Conservation (phyloP, 257 asterid genomes). For the Voacanga thouarsii region DNA sequence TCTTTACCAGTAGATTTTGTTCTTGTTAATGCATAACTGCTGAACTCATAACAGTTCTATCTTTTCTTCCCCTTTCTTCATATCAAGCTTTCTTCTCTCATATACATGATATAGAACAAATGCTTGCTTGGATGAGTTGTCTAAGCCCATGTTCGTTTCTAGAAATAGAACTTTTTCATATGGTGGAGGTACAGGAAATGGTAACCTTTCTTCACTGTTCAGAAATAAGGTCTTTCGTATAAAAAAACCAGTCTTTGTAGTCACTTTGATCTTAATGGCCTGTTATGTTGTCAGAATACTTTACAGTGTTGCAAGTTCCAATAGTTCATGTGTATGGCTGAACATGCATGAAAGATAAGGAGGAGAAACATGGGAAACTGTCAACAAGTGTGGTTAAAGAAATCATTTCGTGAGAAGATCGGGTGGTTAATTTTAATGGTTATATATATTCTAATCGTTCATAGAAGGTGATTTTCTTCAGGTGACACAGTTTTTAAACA, state of each 20-base stretch:
- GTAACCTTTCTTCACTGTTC: neutral
- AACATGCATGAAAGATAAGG: slow-evolving; percentile 34
- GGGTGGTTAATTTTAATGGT: neutral
- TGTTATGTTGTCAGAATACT: slow-evolving; percentile 3
- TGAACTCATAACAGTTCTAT: neutral
- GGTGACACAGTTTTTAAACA: neutral
- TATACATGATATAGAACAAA: neutral
- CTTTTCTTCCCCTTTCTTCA: neutral
- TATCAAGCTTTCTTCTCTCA: neutral
- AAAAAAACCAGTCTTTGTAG: neutral
- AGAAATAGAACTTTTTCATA: slow-evolving; percentile 12
- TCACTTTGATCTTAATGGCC: neutral
- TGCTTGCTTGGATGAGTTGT: slow-evolving; percentile 11
- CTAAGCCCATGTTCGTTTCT: slow-evolving; percentile 4
- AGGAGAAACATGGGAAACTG: slow-evolving; percentile 37
- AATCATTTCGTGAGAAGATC: slow-evolving; percentile 7
- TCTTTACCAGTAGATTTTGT: neutral
- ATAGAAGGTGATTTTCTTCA: neutral
- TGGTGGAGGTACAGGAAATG: slow-evolving; percentile 5
- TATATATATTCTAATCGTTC: neutral
- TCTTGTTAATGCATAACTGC: neutral
- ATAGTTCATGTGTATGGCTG: slow-evolving; percentile 31
- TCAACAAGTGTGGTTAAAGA: slow-evolving; percentile 31
- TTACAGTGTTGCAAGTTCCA: slow-evolving; percentile 42
- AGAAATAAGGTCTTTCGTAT: neutral